A percentile compares a stretch with the other conserved stretches of the same genome.
These are phyloP conservation scores for Diutina mesorugosa DNA, from an alignment of 1,139 yeast species.

Conservation along the genomic window DNA sequence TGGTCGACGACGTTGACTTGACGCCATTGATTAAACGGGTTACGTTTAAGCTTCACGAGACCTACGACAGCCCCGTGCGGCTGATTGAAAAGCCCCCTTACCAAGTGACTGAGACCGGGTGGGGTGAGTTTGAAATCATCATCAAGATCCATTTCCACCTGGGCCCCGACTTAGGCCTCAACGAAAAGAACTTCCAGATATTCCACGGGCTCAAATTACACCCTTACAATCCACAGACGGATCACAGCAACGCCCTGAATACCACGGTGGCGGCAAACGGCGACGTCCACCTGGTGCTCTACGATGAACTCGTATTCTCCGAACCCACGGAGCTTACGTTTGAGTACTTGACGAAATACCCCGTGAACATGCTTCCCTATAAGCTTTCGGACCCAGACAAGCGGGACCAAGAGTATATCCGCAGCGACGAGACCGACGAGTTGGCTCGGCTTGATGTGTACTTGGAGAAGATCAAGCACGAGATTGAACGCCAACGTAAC, in stretches of 20 bases:
- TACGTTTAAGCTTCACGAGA: constrained; percentile 88
- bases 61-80: constrained; percentile 76
- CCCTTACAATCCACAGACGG: constrained; percentile 52
- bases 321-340: constrained; percentile 92
- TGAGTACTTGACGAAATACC: constrained; percentile 59
- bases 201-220: constrained; percentile 87
- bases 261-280: constrained; percentile 19
- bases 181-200: constrained; percentile 76
- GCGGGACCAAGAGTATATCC: constrained; percentile 28
- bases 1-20: constrained; percentile 61
- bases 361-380: constrained; percentile 64
- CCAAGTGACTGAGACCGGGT: constrained; percentile 93
- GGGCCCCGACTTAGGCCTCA: constrained; percentile 50
- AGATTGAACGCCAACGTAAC: constrained; percentile 37
- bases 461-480: constrained; percentile 45
- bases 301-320: constrained; percentile 87
- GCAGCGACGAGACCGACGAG: constrained; percentile 61
- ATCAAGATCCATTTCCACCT: constrained; percentile 76
- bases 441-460: constrained; percentile 61
- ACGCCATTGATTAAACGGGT: constrained; percentile 81
- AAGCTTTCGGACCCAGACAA: constrained; percentile 31
- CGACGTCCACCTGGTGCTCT: constrained; percentile 50
- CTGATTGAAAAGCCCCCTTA: constrained; percentile 84
- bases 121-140: constrained; percentile 97
- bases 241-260: neutral